Base-by-base conservation (phyloP, 2,329 filamentous ascomycete genomes). In the Verticillium longisporum region DNA sequence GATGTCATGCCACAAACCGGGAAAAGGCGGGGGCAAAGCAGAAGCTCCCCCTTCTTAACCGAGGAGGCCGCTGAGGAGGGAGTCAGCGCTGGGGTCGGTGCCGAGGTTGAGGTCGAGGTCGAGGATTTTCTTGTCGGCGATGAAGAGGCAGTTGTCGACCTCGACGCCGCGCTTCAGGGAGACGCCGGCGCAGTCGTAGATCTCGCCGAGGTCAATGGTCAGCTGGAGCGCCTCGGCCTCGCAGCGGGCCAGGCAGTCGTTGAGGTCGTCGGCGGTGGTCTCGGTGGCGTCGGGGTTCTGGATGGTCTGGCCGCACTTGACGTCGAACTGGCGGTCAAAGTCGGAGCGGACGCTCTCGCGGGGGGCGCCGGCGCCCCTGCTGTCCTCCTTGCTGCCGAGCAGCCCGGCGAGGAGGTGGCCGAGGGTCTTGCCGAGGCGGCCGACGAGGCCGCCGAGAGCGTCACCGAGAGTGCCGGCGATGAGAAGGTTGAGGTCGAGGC, bases 101-200 rank as follows among this genome's bases (percentile, higher is more conserved):
- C n/a, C n/a, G 50, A 59, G 57, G 57, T 59, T 38, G 31, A 59
- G 36, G 38, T 59, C 38, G 2, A 59, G 9, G 57, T 59, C 57
- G 57, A 59, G 41, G 50, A 38, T 41, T 33, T 53, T 59, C 14
- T 36, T 36, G 15, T n/a, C 57, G 32, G 38, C 50, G 45, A 59
- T 54, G 50, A 50, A 59, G 38, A 59, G 41, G 57, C 57, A 59
- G 57, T 59, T 59, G 45, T 59, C 38, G 32, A 54, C 41, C 50
- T 55, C 57, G 50, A 59, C 31, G 45, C 41, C 57, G 57, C 34
- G 26, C 14, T 6, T 26, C 18, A 59, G 41, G 10, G 57, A 59
- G 31, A 55, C 57, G 14, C 38, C 57, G 26, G 34, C 31, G 57
- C 57, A 59, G 41, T 54, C 41, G 50, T 31, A 55, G 57, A 59